These are phyloP conservation scores for Sporothrix variecibatus DNA, from an alignment of 2,329 filamentous ascomycete species.

Conservation along the genomic window DNA sequence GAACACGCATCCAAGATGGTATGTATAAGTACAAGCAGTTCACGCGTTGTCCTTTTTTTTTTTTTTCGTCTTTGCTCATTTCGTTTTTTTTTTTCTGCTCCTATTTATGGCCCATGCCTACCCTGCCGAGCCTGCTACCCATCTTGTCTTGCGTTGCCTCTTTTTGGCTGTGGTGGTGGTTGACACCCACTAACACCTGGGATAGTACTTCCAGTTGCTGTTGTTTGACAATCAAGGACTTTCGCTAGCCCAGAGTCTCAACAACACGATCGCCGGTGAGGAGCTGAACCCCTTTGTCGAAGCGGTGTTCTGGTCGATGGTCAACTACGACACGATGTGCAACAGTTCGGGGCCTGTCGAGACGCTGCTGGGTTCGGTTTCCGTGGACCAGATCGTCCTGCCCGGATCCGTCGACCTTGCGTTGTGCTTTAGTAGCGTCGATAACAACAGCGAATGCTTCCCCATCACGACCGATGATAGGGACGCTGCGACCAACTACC, in stretches of 20 bases:
- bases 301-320: slow-evolving; percentile 1
- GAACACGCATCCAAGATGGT: slow-evolving; percentile 11
- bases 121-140: no score
- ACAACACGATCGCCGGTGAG: not conserved
- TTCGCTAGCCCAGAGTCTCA: not conserved
- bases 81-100: not conserved
- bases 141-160: no score
- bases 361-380: not conserved
- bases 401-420: not conserved
- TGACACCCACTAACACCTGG: not conserved
- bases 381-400: not conserved
- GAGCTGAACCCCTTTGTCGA: not conserved
- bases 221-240: not conserved
- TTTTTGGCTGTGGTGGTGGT: no score
- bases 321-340: slow-evolving; percentile 1
- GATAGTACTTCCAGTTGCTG: not conserved
- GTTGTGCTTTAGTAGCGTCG: not conserved
- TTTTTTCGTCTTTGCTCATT: not conserved
- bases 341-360: not conserved
- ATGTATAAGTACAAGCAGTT: not conserved
- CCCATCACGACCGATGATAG: not conserved
- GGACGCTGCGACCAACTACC: not conserved
- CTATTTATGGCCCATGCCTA: not conserved
- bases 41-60: not conserved
- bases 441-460: not conserved